Evolutionary conservation across 108 stramenopile genomes (phyloP), one percentile per base, ranked within the genome.

Genomic region (Cylindrotheca closterium): DNA sequence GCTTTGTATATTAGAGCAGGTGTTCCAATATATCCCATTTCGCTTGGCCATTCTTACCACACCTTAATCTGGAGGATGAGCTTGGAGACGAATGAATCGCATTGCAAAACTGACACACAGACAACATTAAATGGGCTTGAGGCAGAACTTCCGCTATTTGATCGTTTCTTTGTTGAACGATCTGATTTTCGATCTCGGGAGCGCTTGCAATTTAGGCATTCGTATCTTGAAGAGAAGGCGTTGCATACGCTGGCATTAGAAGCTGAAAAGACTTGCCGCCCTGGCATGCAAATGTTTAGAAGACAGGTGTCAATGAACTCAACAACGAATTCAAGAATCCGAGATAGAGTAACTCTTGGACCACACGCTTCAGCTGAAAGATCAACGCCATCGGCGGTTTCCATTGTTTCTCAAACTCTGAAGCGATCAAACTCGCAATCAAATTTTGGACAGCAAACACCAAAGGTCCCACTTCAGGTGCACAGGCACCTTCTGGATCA

Each of bases 401-500:
- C n/a, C n/a, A n/a, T n/a, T n/a, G n/a, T n/a, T n/a, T n/a, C n/a
- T n/a, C n/a, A n/a, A n/a, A n/a, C n/a, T 7, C 3, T 47, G 17
- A 67, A 29, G 12, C 59, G 60, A 49, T 78, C 77, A 5, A 61
- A 54, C 33, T 69, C 77, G 1, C 60, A 47, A 34, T 52, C 70
- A 30, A 67, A 55, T 55, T 46, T 47, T 21, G 45, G 63, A 1
- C 47, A 15, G 12, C 65, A 53, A 37, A 21, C 47, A 30, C 84
- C 87, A 1, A 81, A 78, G 58, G 65, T 81, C 48, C 47, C 62
- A 15, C n/a, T 89, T 1, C 60, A 81, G 12, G 58, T 86, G 24
- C 92, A 93, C 79, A 75, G 79, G 30, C 92, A 93, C 62, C 65
- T 93, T 55, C 70, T 78, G 10, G 87, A 93, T 78, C 86, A 86